These are phyloP conservation scores for Dactylellina cionopaga DNA, from an alignment of 2,329 filamentous ascomycete species.

Conservation along the genomic window DNA sequence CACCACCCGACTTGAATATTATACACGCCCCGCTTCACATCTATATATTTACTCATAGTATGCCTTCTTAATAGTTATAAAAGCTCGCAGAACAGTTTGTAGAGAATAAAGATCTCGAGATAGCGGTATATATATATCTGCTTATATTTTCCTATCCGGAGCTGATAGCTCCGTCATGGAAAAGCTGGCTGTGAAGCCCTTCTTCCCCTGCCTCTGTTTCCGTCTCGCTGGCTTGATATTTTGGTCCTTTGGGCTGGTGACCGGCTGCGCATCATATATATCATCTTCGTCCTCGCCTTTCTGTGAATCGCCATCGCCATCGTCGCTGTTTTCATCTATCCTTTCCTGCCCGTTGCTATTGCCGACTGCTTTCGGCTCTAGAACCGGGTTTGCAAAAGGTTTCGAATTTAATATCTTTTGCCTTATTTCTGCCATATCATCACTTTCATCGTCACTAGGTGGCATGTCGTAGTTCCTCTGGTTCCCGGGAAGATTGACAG, in stretches of 20 bases:
- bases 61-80: no score
- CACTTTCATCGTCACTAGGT: constrained; percentile 75
- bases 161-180: constrained; percentile 26
- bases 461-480: constrained; percentile 61
- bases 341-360: constrained; percentile 70
- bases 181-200: constrained; percentile 60
- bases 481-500: constrained; percentile 71
- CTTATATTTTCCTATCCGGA: constrained; percentile 25
- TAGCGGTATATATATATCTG: not conserved
- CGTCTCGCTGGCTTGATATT: constrained; percentile 77
- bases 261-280: constrained; percentile 89
- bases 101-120: no score
- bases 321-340: constrained; percentile 75
- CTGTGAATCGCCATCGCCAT: constrained; percentile 65
- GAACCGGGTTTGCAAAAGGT: constrained; percentile 75
- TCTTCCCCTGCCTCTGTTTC: constrained; percentile 68
- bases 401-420: constrained; percentile 91
- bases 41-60: no score
- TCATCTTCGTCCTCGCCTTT: constrained; percentile 77
- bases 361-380: constrained; percentile 57
- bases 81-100: no score
- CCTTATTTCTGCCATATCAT: constrained; percentile 89
- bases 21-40: no score
- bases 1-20: not conserved
- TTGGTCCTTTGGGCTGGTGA: constrained; percentile 59